Conservation (phyloP, 164 flowering plant species). For the Santalum album region DNA sequence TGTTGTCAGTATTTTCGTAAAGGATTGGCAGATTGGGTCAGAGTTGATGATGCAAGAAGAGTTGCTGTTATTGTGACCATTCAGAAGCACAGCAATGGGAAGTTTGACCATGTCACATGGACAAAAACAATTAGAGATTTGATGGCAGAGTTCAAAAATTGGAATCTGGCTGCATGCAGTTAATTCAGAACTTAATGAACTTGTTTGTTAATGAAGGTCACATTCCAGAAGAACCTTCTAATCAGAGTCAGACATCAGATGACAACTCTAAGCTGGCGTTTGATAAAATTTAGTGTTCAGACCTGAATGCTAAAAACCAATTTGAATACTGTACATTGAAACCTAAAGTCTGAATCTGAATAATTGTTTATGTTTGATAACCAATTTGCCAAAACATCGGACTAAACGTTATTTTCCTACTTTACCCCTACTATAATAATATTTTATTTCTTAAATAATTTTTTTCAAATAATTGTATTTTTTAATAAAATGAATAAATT, state of each 20-base stretch:
- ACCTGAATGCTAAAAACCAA: too few species aligned
- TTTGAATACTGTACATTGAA: too few species aligned
- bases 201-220: constrained; percentile 80
- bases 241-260: constrained; percentile 92
- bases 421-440: too few species aligned
- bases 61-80: constrained; percentile 67
- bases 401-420: too few species aligned
- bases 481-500: too few species aligned
- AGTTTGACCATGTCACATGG: constrained; percentile 68
- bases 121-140: constrained; percentile 64
- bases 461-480: too few species aligned
- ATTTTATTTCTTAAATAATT: too few species aligned
- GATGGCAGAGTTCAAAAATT: constrained; percentile 57
- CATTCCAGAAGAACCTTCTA: constrained; percentile 76
- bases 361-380: too few species aligned
- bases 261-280: constrained; percentile 83
- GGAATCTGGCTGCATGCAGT: constrained; percentile 65
- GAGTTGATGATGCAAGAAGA: constrained; percentile 57
- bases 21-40: constrained; percentile 51
- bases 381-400: too few species aligned
- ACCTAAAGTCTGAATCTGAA: too few species aligned
- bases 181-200: constrained; percentile 56
- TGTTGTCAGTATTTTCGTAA: constrained; percentile 62
- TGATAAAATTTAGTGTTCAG: too few species aligned
- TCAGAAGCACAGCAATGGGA: constrained; percentile 80